These are phyloP conservation scores for Cercospora sp. DNA, from an alignment of 2,329 filamentous ascomycete genomes.

Conservation along the genomic window DNA sequence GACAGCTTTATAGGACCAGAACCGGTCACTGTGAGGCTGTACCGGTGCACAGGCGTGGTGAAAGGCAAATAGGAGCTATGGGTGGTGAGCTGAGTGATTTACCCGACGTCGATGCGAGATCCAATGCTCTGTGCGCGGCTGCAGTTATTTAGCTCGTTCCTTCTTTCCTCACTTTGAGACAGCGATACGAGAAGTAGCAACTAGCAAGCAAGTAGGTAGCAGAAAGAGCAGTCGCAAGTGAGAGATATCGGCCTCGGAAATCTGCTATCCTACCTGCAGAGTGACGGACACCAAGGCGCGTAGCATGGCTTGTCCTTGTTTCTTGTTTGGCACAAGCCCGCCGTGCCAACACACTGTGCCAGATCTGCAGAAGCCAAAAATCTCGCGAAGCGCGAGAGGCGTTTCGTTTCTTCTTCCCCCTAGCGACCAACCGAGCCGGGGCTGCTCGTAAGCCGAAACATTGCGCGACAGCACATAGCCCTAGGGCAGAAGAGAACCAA, in stretches of 20 bases:
- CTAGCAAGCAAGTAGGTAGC: background rate
- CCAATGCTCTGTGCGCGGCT: background rate
- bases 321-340: constrained; percentile 13
- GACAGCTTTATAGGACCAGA: background rate
- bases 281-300: constrained; percentile 7
- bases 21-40: background rate
- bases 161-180: background rate
- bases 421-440: background rate
- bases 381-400: constrained; percentile 3
- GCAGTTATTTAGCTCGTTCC: background rate
- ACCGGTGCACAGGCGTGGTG: background rate
- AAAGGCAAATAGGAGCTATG: background rate
- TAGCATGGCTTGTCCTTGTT: constrained; percentile 8
- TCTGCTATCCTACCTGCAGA: background rate
- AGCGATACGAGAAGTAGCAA: background rate
- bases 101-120: background rate
- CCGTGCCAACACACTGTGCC: constrained; percentile 1
- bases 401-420: constrained; percentile 1
- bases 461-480: background rate
- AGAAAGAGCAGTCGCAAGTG: background rate
- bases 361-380: constrained; percentile 13
- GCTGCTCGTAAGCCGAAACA: background rate
- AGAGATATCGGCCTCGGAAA: background rate
- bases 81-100: background rate
- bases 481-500: background rate